Base-by-base conservation (phyloP, 148 eudicot genomes). In the Vaccinium vitisidaea region DNA sequence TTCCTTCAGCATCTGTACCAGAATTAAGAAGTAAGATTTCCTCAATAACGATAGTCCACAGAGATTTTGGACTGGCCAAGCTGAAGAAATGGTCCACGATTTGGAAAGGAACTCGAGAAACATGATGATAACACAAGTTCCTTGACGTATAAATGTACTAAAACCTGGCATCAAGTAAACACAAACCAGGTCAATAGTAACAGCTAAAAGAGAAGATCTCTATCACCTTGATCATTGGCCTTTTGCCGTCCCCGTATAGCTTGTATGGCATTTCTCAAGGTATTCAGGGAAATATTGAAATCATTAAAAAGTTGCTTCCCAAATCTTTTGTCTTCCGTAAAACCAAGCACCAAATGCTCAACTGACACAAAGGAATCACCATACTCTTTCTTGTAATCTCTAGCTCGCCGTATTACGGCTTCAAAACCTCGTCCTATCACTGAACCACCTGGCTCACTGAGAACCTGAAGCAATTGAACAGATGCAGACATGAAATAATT, bases 321-420 rank as follows among this genome's bases (percentile, higher is more conserved):
- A 86, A 96, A 96, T 85, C 99, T 90, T 81, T 90, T 91, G 86
- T 96, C 99, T 63, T 92, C 92, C 30, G 86, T 84, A 89, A 90
- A 96, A 75, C 91, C 97, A 81, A 96, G 97, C 86, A 96, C 97
- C 88, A 94, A 79, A 90, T 96, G 99, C 87, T 96, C 99, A 88
- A 94, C 98, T 3, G 99, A 96, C 80, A 96, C 94, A 91, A 94
- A 96, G n/a, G 98, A 93, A 86, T 96, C 98, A 5, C 93, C 91
- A 81, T 84, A 94, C 85, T 96, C 99, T 92, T 94, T 96, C 90
- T 88, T 96, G 90, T 75, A 93, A 16, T 92, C 94, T 90, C 94
- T 92, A 49, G 97, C 95, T 80, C 93, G 88, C 73, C 90, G 92
- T 82, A 96, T 92, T 83, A 96, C 75, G 80, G 88, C 91, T 88